Conservation (phyloP, 1,139 yeast species). For the Geotrichum reessii region DNA sequence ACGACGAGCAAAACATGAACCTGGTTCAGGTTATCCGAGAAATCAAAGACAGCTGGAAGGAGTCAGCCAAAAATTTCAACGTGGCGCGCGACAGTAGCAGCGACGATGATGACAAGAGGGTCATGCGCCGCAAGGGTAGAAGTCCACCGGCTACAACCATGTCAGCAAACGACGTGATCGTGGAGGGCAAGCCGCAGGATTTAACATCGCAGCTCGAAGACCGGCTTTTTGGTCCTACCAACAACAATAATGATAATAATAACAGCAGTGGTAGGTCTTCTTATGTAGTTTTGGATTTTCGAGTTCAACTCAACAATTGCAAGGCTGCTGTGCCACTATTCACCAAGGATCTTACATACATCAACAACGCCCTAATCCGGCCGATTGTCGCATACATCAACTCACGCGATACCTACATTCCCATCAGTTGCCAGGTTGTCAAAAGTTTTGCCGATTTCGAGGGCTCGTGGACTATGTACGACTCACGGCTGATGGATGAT, state of each 20-base stretch:
- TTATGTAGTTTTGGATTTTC: conserved; percentile 71
- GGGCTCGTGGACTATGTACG: conserved; percentile 96
- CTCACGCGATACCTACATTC: conserved; percentile 81
- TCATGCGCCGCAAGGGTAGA: background rate
- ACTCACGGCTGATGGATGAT: conserved; percentile 86
- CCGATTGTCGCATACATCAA: conserved; percentile 96
- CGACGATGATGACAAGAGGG: background rate
- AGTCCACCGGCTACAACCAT: conserved; percentile 8
- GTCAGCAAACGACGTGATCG: conserved; percentile 1
- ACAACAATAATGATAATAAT: conserved; percentile 19
- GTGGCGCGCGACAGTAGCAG: conserved; percentile 11
- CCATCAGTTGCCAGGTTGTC: conserved; percentile 77
- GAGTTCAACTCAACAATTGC: conserved; percentile 73
- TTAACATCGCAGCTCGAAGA: conserved; percentile 11
- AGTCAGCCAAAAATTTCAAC: conserved; percentile 19
- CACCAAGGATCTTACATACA: conserved; percentile 74
- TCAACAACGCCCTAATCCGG: conserved; percentile 83
- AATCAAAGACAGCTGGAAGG: conserved; percentile 40
- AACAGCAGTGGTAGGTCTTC: conserved; percentile 30
- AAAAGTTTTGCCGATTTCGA: conserved; percentile 77
- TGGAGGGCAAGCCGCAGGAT: conserved; percentile 11
- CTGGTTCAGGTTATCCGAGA: conserved; percentile 37
- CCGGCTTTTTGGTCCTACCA: background rate
- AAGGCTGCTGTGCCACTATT: conserved; percentile 85
- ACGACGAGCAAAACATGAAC: conserved; percentile 46